A percentile compares a stretch with the other conserved stretches of the same genome.
phyloP scores from a whole-genome alignment of 1,284 basidiomycete genomes.

The Amylostereum areolatum region DNA sequence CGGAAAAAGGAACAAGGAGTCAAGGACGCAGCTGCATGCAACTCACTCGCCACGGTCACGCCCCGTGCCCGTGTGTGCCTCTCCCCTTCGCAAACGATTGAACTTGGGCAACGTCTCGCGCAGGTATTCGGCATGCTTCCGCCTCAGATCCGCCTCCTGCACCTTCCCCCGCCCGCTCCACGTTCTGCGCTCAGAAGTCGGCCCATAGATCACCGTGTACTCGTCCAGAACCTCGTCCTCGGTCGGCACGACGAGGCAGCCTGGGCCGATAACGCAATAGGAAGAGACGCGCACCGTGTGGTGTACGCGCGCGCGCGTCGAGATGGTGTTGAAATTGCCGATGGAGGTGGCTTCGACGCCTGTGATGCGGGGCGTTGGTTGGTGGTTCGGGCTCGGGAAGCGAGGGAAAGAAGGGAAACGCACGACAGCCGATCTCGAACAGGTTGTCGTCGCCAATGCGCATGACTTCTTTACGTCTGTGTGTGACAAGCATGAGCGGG shows the following conservation, averaged over 20 bases:
- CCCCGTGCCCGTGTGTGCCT: conserved; percentile 24
- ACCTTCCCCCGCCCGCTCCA: conserved; percentile 86
- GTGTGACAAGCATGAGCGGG: conserved; percentile 1
- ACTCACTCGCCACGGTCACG: background rate
- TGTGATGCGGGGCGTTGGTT: conserved; percentile 23
- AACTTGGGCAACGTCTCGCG: conserved; percentile 88
- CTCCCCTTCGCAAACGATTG: conserved; percentile 62
- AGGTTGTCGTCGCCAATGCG: conserved; percentile 88
- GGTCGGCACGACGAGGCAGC: conserved; percentile 68
- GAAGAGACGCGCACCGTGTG: conserved; percentile 73
- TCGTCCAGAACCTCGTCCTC: conserved; percentile 78
- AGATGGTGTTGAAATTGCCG: conserved; percentile 82
- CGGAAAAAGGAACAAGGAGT: too few relatives aligned
- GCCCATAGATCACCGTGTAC: conserved; percentile 82
- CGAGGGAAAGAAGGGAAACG: conserved; percentile 24
- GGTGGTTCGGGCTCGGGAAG: background rate
- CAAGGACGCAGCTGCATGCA: too few relatives aligned
- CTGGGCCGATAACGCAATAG: conserved; percentile 79
- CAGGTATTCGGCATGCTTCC: conserved; percentile 88
- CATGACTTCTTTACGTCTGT: conserved; percentile 78
- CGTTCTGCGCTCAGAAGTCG: conserved; percentile 59
- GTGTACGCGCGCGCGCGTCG: conserved; percentile 73
- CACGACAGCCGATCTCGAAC: conserved; percentile 89
- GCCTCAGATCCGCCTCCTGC: conserved; percentile 77
- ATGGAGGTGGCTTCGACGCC: conserved; percentile 82